A percentile compares a stretch with the other conserved stretches of the same genome.
phyloP scores from a whole-genome alignment of 768 basidiomycete genomes.

The Amanita polypyramis region DNA sequence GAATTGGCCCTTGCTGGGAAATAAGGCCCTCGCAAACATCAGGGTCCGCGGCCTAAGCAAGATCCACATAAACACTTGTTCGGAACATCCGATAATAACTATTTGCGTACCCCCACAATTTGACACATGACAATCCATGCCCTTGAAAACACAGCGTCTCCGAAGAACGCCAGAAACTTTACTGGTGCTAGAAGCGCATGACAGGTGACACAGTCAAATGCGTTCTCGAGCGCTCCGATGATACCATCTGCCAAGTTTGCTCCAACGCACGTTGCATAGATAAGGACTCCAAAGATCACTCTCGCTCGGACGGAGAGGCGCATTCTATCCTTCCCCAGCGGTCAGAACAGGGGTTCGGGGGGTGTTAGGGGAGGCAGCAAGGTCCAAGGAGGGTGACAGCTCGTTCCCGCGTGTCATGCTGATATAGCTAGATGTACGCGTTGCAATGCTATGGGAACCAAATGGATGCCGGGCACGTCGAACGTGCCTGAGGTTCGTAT shows the following conservation, averaged over 20 bases:
- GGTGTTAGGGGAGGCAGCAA: not conserved
- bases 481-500: no score
- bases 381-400: no score
- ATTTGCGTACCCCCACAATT: slow-evolving; percentile 23
- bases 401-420: no score
- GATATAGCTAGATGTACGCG: no score
- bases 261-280: slow-evolving; percentile 9
- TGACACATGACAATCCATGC: slow-evolving; percentile 36
- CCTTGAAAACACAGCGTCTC: slow-evolving; percentile 34
- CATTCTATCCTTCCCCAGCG: not conserved
- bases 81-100: no score
- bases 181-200: slow-evolving; percentile 39
- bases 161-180: slow-evolving; percentile 33
- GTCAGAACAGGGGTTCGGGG: not conserved
- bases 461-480: no score
- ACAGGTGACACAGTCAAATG: slow-evolving; percentile 40
- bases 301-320: slow-evolving; percentile 7
- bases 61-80: not conserved
- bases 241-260: slow-evolving; percentile 30
- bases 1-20: slow-evolving; percentile 40
- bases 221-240: slow-evolving; percentile 30
- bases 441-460: not conserved
- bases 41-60: slow-evolving; percentile 33
- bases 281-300: slow-evolving; percentile 9
- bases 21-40: slow-evolving; percentile 51